Percentiles rank a stretch among this genome's conserved stretches.
These are phyloP conservation scores for Calonectria hongkongensis DNA, from an alignment of 2,329 filamentous ascomycete species.

Conservation along the genomic window DNA sequence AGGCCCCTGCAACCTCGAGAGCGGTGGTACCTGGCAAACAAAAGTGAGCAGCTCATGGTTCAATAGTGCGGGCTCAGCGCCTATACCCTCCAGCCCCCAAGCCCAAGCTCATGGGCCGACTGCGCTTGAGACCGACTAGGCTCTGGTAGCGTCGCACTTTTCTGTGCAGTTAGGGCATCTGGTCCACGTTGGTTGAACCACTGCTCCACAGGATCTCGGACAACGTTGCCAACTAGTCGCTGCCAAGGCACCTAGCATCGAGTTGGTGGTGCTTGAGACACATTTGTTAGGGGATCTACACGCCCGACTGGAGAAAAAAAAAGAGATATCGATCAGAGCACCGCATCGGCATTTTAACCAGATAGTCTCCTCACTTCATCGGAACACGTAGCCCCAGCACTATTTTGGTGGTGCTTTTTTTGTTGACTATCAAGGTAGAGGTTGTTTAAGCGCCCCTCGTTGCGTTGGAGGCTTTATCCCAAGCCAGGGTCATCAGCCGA, in stretches of 20 bases:
- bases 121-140: constrained; percentile 15
- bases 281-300: constrained; percentile 2
- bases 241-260: constrained; percentile 12
- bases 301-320: neutral
- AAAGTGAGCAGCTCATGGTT: neutral
- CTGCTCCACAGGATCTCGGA: constrained; percentile 23
- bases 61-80: constrained; percentile 6
- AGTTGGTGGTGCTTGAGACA: constrained; percentile 14
- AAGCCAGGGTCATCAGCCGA: neutral
- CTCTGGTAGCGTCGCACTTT: constrained; percentile 14
- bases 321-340: neutral
- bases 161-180: constrained; percentile 7
- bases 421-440: neutral
- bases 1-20: constrained; percentile 24
- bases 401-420: neutral
- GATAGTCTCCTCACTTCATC: neutral
- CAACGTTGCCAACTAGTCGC: constrained; percentile 11
- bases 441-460: neutral
- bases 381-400: neutral
- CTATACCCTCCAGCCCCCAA: neutral
- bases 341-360: neutral
- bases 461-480: neutral
- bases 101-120: neutral
- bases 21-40: constrained; percentile 10
- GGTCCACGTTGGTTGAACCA: constrained; percentile 18